phyloP scores from a whole-genome alignment of 2,329 filamentous ascomycete species.

The Colletotrichum caudatum region DNA sequence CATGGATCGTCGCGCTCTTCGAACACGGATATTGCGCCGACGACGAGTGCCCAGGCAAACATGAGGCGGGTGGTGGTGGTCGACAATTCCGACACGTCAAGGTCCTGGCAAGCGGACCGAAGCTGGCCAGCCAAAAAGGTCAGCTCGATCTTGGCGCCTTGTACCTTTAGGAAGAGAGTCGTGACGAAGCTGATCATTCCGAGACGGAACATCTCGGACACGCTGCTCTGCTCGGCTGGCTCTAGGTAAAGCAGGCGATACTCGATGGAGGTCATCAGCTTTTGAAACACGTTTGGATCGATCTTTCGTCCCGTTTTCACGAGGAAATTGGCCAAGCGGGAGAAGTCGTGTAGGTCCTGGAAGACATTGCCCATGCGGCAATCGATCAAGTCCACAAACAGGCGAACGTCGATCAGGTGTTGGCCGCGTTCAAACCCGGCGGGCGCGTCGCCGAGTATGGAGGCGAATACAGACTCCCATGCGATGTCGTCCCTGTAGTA shows the following conservation, averaged over 20 bases:
- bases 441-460: slow-evolving; percentile 30
- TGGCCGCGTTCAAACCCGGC: neutral
- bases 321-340: slow-evolving; percentile 45
- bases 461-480: slow-evolving; percentile 41
- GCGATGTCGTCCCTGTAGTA: slow-evolving; percentile 40
- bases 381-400: slow-evolving; percentile 43
- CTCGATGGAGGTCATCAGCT: slow-evolving; percentile 29
- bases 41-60: slow-evolving; percentile 44
- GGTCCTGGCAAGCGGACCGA: neutral
- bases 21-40: slow-evolving; percentile 46
- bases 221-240: neutral
- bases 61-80: slow-evolving; percentile 44
- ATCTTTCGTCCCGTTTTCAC: slow-evolving; percentile 44
- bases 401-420: slow-evolving; percentile 21
- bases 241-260: slow-evolving; percentile 34
- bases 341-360: slow-evolving; percentile 49
- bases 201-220: slow-evolving; percentile 42
- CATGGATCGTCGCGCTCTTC: slow-evolving; percentile 42
- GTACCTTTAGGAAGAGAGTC: slow-evolving; percentile 46
- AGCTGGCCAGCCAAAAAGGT: slow-evolving; percentile 3
- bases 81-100: slow-evolving; percentile 10
- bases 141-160: slow-evolving; percentile 41
- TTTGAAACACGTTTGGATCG: slow-evolving; percentile 42
- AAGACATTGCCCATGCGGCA: slow-evolving; percentile 46
- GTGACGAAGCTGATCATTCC: slow-evolving; percentile 50